Evolutionary conservation across 1,284 basidiomycete species (phyloP), one percentile per base, ranked within the genome.

Genomic region (Pseudomicrostroma phylloplanum): DNA sequence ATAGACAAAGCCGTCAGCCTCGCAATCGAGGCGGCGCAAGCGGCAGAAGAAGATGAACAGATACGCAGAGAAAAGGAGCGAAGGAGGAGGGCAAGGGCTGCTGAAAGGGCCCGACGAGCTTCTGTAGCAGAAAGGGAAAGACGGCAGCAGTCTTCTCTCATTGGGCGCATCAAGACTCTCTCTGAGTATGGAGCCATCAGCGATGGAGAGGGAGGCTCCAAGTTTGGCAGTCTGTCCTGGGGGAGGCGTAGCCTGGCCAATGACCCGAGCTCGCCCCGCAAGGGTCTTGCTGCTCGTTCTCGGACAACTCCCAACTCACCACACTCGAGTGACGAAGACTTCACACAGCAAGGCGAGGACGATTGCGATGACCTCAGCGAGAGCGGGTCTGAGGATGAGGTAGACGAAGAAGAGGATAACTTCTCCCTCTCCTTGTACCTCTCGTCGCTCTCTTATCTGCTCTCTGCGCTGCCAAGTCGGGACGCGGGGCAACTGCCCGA

Each of bases 381-480:
- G 1, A 60, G 51, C 4, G 63, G 60, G 23, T n/a, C 56, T 1
- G 49, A 61, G 0, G 57, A 58, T 8, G 62, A 65, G 6, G 64
- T 58, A 8, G 64, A 71, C 1, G 68, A 66, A 25, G 66, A 67
- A 9, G 30, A 36, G n/a, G 55, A 66, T 13, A 64, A 66, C 19
- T 72, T 70, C 39, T 72, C 70, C 12, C 59, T 70, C 12, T 68
- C 70, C 36, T 65, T 72, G 2, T 72, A 72, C 62, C 66, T 72
- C 30, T 70, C 68, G 1, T 68, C 68, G 3, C 49, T 72, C 15
- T 63, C 66, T 17, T 72, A 72, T 55, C 65, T 72, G 17, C 67
- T 72, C 55, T 65, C 68, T 0, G 70, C 70, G 2, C 59, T 72
- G 12, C 65, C 64, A n/a, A 65, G 68, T 39, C 65, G 63, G 6